Percentiles rank a stretch among this genome's conserved stretches.
These are phyloP conservation scores for Trichoderma brevicompactum DNA, from an alignment of 2,329 filamentous ascomycete genomes.

Conservation along the genomic window DNA sequence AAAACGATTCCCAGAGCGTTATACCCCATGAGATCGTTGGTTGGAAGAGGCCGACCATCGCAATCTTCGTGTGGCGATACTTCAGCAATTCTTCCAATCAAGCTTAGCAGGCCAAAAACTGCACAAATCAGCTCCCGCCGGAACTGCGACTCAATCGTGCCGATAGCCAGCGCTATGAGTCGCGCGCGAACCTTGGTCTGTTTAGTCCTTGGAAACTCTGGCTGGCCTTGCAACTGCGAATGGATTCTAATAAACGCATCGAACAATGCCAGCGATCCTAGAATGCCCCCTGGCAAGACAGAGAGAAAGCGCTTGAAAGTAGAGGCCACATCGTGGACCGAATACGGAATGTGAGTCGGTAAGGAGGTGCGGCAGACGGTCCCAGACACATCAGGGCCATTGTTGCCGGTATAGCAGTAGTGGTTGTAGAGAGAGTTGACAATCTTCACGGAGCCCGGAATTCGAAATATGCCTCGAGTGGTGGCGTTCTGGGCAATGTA, in stretches of 20 bases:
- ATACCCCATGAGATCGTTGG: conserved; percentile 67
- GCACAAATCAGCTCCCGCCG: conserved; percentile 67
- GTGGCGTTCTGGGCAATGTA: conserved; percentile 61
- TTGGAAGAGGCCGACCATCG: conserved; percentile 56
- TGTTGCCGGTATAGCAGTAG: conserved; percentile 57
- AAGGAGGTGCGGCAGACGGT: conserved; percentile 64
- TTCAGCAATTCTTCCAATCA: conserved; percentile 64
- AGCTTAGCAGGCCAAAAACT: conserved; percentile 66
- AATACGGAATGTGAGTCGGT: conserved; percentile 62
- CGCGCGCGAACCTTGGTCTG: conserved; percentile 62
- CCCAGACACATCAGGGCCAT: conserved; percentile 55
- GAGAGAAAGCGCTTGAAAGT: conserved; percentile 69
- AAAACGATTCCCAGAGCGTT: conserved; percentile 66
- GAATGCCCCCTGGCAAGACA: conserved; percentile 66
- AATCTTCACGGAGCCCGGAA: conserved; percentile 61
- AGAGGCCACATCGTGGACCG: conserved; percentile 68
- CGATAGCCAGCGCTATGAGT: conserved; percentile 67
- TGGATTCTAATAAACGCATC: conserved; percentile 66
- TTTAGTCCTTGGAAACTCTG: conserved; percentile 57
- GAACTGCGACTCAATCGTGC: conserved; percentile 61
- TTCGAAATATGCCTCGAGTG: conserved; percentile 65
- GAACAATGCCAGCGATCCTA: conserved; percentile 65
- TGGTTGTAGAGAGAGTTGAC: conserved; percentile 66
- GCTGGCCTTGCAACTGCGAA: conserved; percentile 56
- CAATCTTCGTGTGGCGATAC: conserved; percentile 56